Evolutionary conservation across 2,329 filamentous ascomycete genomes (phyloP), one percentile per base, ranked within the genome.

Genomic region (Fusarium fujikuroi): DNA sequence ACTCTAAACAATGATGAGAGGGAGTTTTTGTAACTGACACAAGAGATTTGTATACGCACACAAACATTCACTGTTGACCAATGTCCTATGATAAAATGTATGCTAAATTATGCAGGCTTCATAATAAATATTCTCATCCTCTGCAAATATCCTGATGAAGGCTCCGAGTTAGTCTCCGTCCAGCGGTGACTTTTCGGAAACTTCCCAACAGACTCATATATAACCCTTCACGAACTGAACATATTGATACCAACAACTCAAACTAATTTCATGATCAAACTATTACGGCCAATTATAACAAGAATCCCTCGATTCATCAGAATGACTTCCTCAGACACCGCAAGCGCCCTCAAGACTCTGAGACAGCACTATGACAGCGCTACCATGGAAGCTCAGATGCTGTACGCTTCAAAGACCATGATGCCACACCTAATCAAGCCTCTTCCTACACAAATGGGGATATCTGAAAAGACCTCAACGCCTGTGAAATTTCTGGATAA

Each of bases 401-500:
- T 76, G 19, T 70, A 75, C 23, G 50, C 68, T 19, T 75, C 79
- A 1, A 66, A 58, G 2, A 70, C 67, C 11, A 46, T 79, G 14
- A 52, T 79, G 60, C 54, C 62, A 2, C 30, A 49, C 2, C 39
- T 81, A 1, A 70, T 74, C 4, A 64, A 42, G 2, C 75, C 75
- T 16, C 59, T 82, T 1, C 30, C 79, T 1, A 14, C 46, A 3
- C 79, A 79, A 37, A 78, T 81, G 77, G 75, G 72, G 1, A 66
- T 81, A 9, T 60, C 58, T 1, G 43, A 63, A 30, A 32, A 65
- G 7, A 59, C 30, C 0, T 50, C 46, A 42, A 80, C 70, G 10
- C 82, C 84, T 0, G 79, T 87, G 53, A 53, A 57, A 6, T 72
- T 90, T 30, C 76, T 90, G 16, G 88, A 90, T 65, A 85, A 84